phyloP scores from a whole-genome alignment of 163 green algal genomes.

The Scenedesmus sp. region DNA sequence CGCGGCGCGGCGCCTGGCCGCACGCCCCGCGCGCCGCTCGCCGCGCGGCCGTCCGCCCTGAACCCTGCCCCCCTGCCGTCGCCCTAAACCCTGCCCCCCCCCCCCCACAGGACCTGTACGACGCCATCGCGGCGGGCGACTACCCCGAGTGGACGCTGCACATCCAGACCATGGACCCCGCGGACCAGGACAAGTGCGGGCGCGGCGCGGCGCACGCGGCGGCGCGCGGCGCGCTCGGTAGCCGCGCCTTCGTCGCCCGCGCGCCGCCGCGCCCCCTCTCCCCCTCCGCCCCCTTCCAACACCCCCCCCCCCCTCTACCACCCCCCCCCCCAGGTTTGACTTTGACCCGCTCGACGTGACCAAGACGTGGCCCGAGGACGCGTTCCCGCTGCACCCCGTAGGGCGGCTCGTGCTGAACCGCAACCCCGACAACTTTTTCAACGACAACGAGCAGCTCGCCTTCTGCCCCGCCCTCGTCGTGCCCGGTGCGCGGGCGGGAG shows the following conservation, averaged over 20 bases:
- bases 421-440: constrained; percentile 99
- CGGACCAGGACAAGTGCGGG: constrained; percentile 86
- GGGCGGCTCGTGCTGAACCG: constrained; percentile 86
- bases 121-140: constrained; percentile 86
- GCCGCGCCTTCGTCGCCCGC: no score
- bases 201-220: no score
- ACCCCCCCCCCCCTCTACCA: no score
- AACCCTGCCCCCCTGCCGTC: neutral
- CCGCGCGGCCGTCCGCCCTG: neutral
- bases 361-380: constrained; percentile 69
- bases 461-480: constrained; percentile 96
- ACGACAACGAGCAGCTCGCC: constrained; percentile 96
- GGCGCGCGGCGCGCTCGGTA: no score
- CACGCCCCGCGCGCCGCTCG: no score
- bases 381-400: constrained; percentile 86
- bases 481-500: constrained; percentile 68
- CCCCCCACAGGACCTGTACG: constrained; percentile 80
- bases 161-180: constrained; percentile 93
- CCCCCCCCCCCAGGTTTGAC: constrained; percentile 25
- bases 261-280: no score
- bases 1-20: no score
- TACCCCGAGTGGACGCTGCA: constrained; percentile 93
- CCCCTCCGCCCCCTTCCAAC: no score
- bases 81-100: neutral
- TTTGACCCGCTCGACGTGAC: constrained; percentile 64